phyloP scores from a whole-genome alignment of 2,329 filamentous ascomycete genomes.

The Talaromyces verruculosus region DNA sequence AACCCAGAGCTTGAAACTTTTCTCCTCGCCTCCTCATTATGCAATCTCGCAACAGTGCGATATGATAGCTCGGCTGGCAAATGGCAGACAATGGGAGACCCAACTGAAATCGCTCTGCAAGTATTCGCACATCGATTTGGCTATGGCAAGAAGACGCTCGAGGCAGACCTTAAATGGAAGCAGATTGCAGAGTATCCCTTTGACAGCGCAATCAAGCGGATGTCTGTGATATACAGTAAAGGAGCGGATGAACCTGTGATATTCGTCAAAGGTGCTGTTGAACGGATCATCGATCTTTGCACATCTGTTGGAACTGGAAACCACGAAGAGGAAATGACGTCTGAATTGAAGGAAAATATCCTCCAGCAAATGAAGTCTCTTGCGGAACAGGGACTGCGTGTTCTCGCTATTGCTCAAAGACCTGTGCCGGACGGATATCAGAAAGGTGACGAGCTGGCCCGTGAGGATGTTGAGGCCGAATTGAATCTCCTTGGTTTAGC shows the following conservation, averaged over 20 bases:
- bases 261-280: slow-evolving; percentile 64
- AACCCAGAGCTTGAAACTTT: slow-evolving; percentile 52
- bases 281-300: slow-evolving; percentile 60
- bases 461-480: slow-evolving; percentile 53
- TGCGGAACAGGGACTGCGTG: slow-evolving; percentile 59
- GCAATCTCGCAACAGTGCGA: slow-evolving; percentile 55
- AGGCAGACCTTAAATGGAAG: slow-evolving; percentile 47
- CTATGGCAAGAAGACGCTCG: slow-evolving; percentile 47
- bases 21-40: slow-evolving; percentile 56
- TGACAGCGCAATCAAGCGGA: slow-evolving; percentile 64
- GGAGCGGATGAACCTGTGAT: slow-evolving; percentile 38
- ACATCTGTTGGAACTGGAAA: slow-evolving; percentile 46
- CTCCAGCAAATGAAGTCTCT: slow-evolving; percentile 58
- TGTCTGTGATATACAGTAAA: slow-evolving; percentile 61
- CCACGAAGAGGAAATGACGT: slow-evolving; percentile 42
- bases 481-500: slow-evolving; percentile 60
- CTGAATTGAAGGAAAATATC: slow-evolving; percentile 46
- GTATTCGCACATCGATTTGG: slow-evolving; percentile 64
- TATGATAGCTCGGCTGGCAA: slow-evolving; percentile 41
- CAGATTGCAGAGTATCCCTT: slow-evolving; percentile 64
- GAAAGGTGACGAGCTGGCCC: slow-evolving; percentile 38
- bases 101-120: slow-evolving; percentile 67
- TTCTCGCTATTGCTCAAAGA: slow-evolving; percentile 57
- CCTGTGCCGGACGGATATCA: slow-evolving; percentile 27
- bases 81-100: slow-evolving; percentile 63